These are phyloP conservation scores for Alternaria arbusti DNA, from an alignment of 2,329 filamentous ascomycete species.

Conservation along the genomic window DNA sequence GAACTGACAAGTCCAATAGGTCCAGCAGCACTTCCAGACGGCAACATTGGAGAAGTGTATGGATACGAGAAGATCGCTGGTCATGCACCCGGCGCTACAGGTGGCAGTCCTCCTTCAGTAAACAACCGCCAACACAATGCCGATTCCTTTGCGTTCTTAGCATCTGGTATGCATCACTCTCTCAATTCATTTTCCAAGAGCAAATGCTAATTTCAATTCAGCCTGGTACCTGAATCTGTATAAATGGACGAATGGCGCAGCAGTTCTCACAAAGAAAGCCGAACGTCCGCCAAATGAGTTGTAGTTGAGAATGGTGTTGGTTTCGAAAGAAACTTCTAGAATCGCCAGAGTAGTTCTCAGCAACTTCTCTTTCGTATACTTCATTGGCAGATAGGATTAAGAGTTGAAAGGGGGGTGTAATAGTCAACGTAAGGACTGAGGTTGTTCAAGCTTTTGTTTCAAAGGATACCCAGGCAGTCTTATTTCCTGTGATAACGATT, in stretches of 20 bases:
- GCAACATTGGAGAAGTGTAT: neutral
- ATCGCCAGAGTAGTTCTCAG: accelerated
- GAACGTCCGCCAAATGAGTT: neutral
- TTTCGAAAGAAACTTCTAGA: neutral
- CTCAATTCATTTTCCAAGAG: neutral
- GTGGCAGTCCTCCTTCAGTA: neutral
- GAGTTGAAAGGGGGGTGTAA: too few relatives aligned
- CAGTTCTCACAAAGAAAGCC: neutral
- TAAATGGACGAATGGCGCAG: neutral
- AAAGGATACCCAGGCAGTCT: too few relatives aligned
- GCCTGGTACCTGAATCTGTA: neutral
- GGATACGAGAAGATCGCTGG: neutral
- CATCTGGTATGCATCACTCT: neutral
- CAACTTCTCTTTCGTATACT: neutral
- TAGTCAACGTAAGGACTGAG: too few relatives aligned
- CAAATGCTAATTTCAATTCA: neutral
- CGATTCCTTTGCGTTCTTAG: neutral
- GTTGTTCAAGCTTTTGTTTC: too few relatives aligned
- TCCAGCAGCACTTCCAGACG: neutral
- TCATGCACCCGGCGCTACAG: neutral
- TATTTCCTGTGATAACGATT: too few relatives aligned
- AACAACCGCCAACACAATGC: neutral
- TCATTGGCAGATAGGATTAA: too few relatives aligned
- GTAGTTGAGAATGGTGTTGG: neutral
- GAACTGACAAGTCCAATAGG: neutral